Percentiles rank a stretch among this genome's conserved stretches.
phyloP scores from a whole-genome alignment of 345 rosid genomes.

The Aethionema arabicum region DNA sequence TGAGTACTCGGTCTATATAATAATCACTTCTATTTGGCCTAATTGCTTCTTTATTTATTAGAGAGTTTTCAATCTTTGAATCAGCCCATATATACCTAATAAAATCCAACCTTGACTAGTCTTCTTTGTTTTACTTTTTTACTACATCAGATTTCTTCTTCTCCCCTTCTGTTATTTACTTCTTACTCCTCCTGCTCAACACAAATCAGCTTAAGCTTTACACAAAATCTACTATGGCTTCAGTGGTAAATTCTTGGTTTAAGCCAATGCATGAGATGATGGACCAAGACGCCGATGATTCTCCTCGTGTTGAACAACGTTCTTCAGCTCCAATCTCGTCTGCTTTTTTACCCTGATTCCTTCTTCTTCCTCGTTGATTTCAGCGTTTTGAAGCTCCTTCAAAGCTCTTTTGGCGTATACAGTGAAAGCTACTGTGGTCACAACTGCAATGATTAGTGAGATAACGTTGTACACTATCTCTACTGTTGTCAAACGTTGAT shows the following conservation, averaged over 20 bases:
- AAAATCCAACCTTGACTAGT: conserved; percentile 23
- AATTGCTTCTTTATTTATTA: conserved; percentile 2
- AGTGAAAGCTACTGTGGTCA: conserved; percentile 64
- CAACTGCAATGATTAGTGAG: conserved; percentile 59
- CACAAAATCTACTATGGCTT: conserved; percentile 23
- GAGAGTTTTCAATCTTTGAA: conserved; percentile 15
- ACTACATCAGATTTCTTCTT: conserved; percentile 23
- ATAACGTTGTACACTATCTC: conserved; percentile 70
- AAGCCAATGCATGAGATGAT: conserved; percentile 7
- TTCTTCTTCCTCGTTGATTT: conserved; percentile 35
- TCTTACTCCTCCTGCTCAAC: conserved; percentile 10
- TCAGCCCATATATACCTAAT: conserved; percentile 26
- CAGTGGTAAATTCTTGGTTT: neutral
- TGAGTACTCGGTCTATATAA: too few species aligned
- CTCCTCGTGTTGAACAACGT: conserved; percentile 42
- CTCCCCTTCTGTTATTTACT: conserved; percentile 26
- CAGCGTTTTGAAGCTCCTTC: conserved; percentile 50
- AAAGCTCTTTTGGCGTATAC: conserved; percentile 62
- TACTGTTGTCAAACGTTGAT: conserved; percentile 53
- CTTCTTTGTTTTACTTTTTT: conserved; percentile 23
- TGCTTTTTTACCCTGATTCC: conserved; percentile 26
- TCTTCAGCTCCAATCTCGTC: conserved; percentile 48
- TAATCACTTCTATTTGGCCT: neutral
- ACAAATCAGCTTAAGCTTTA: conserved; percentile 25
- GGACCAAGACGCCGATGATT: conserved; percentile 24